phyloP scores from a whole-genome alignment of 495 filamentous ascomycete species.

The Podospora pseudoanserina region DNA sequence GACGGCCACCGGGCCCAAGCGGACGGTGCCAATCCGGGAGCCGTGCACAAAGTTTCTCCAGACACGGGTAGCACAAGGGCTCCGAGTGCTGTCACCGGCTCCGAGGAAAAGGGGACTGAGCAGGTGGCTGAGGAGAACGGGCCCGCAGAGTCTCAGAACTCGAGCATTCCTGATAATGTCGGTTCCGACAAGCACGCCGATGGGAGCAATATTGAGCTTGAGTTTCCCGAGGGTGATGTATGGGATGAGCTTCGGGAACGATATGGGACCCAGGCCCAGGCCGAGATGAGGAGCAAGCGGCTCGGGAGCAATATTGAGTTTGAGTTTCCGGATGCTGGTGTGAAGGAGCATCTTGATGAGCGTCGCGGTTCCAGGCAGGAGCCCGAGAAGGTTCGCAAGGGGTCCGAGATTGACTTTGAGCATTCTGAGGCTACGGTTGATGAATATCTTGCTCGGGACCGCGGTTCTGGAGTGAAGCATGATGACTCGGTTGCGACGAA shows the following conservation, averaged over 20 bases:
- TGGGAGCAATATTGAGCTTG: not conserved
- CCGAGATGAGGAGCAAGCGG: not conserved
- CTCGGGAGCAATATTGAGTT: not conserved
- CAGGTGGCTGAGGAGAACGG: not conserved
- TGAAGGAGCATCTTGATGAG: not conserved
- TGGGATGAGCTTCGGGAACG: not conserved
- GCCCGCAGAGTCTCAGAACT: not conserved
- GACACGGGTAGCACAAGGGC: not conserved
- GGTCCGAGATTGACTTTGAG: slow-evolving; percentile 5
- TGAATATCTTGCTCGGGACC: not conserved
- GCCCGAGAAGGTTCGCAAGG: not conserved
- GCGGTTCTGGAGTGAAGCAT: not conserved
- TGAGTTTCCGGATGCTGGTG: not conserved
- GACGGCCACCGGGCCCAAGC: not conserved
- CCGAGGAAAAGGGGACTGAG: not conserved
- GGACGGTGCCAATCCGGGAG: not conserved
- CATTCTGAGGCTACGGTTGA: not conserved
- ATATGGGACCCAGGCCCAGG: not conserved
- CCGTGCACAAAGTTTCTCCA: not conserved
- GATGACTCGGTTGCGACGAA: not conserved
- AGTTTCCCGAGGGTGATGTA: not conserved
- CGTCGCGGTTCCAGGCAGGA: not conserved
- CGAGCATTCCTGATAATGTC: not conserved
- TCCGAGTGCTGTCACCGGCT: not conserved
- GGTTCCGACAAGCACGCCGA: not conserved